Conservation (phyloP, 768 basidiomycete genomes). For the Gautieria morchelliformis region DNA sequence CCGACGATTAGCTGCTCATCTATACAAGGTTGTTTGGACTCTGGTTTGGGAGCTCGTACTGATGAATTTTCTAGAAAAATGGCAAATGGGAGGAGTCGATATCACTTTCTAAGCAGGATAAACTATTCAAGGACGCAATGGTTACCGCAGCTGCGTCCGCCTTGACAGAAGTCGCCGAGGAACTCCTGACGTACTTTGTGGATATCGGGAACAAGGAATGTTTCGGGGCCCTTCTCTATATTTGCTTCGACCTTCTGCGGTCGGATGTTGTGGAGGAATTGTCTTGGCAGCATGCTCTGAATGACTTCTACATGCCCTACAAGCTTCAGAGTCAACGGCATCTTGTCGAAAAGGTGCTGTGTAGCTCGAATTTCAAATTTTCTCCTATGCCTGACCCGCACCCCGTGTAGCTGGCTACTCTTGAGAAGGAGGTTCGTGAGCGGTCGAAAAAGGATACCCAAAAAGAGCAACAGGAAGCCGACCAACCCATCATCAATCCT, state of each 20-base stretch:
- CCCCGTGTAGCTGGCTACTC: constrained; percentile 46
- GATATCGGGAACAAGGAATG: constrained; percentile 99
- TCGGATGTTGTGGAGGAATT: constrained; percentile 90
- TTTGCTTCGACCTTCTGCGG: constrained; percentile 93
- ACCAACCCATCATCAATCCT: constrained; percentile 83
- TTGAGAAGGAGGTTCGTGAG: constrained; percentile 89
- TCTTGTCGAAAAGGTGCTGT: constrained; percentile 58
- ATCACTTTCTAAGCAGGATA: constrained; percentile 88
- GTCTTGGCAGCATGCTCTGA: constrained; percentile 92
- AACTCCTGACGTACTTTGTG: constrained; percentile 91
- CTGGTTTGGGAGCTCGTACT: not conserved
- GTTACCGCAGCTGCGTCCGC: constrained; percentile 80
- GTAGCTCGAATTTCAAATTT: not conserved
- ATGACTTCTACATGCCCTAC: constrained; percentile 98
- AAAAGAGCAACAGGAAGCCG: constrained; percentile 84
- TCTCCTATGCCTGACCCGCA: constrained; percentile 7
- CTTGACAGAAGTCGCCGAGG: constrained; percentile 88
- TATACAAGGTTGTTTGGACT: constrained; percentile 65
- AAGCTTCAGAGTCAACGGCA: constrained; percentile 81
- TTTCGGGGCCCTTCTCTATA: constrained; percentile 81
- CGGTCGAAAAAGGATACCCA: constrained; percentile 75
- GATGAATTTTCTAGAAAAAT: constrained; percentile 65
- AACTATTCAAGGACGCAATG: constrained; percentile 95
- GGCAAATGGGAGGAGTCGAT: constrained; percentile 94
- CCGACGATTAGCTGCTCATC: constrained; percentile 85